These are phyloP conservation scores for Prunus mira DNA, from an alignment of 306 rosid genomes.

Conservation along the genomic window DNA sequence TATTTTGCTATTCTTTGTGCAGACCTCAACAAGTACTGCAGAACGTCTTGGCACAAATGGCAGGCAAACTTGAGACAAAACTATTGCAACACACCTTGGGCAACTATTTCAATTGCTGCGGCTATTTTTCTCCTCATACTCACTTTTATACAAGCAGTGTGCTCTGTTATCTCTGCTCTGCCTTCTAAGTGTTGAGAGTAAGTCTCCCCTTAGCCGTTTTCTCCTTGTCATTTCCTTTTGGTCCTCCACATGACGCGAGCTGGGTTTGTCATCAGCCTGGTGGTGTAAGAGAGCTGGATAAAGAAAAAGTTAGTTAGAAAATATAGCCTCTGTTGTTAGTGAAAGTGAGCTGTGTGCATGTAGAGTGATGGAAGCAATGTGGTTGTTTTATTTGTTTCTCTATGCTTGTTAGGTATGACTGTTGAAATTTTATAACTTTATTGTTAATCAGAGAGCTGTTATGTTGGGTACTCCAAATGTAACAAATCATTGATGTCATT, in stretches of 20 bases:
- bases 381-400: background rate
- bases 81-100: constrained; percentile 29
- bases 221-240: too few relatives aligned
- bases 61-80: constrained; percentile 19
- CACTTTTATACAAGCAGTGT: constrained; percentile 14
- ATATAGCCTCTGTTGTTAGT: background rate
- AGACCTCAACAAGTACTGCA: constrained; percentile 10
- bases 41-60: constrained; percentile 18
- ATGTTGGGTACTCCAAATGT: too few relatives aligned
- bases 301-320: too few relatives aligned
- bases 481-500: too few relatives aligned
- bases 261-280: too few relatives aligned
- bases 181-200: background rate
- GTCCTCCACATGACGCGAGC: too few relatives aligned
- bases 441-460: too few relatives aligned
- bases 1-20: constrained; percentile 13
- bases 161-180: background rate
- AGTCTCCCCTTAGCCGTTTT: too few relatives aligned
- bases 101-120: constrained; percentile 16
- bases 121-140: constrained; percentile 7
- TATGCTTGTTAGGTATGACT: background rate
- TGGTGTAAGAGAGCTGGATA: too few relatives aligned
- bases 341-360: background rate
- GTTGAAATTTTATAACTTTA: too few relatives aligned
- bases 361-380: background rate